A percentile compares a stretch with the other conserved stretches of the same genome.
Conservation (phyloP, 768 basidiomycete genomes). For the Cubamyces sp. region DNA sequence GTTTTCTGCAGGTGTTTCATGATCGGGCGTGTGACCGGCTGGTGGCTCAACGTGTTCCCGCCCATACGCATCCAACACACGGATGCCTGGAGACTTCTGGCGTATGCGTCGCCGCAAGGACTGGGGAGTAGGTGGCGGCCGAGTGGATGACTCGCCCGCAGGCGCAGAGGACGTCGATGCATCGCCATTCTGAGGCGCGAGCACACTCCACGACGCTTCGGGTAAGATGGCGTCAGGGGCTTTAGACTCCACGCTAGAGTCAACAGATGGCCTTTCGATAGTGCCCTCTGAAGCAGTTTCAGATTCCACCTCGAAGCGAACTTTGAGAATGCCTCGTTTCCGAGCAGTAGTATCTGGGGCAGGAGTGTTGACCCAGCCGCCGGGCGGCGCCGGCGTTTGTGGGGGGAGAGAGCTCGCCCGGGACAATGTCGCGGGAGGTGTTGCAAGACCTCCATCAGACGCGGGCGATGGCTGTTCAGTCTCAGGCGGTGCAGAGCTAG, state of each 20-base stretch:
- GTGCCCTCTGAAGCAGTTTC: slow-evolving; percentile 35
- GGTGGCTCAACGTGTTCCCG: slow-evolving; percentile 39
- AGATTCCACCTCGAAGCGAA: slow-evolving; percentile 65
- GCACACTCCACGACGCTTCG: not conserved
- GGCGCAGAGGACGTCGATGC: slow-evolving; percentile 8
- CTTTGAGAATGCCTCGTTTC: slow-evolving; percentile 66
- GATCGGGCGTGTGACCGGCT: not conserved
- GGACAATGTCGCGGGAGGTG: slow-evolving; percentile 45
- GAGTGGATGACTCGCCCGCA: slow-evolving; percentile 11
- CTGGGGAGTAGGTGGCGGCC: slow-evolving; percentile 34
- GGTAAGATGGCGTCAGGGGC: not conserved
- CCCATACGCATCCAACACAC: slow-evolving; percentile 76
- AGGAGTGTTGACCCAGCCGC: slow-evolving; percentile 54
- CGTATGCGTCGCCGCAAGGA: slow-evolving; percentile 38
- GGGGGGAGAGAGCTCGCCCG: slow-evolving; percentile 49
- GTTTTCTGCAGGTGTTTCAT: not conserved
- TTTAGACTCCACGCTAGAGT: slow-evolving; percentile 14
- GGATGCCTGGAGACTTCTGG: slow-evolving; percentile 54
- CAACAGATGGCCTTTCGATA: slow-evolving; percentile 16
- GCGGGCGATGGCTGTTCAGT: slow-evolving; percentile 2
- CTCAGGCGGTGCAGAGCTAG: slow-evolving; percentile 26
- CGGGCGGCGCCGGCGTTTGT: slow-evolving; percentile 71
- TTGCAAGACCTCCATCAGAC: slow-evolving; percentile 18
- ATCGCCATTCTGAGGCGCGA: slow-evolving; percentile 8
- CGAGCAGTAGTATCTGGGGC: slow-evolving; percentile 32